These are phyloP conservation scores for Mortierella sp. DNA, from an alignment of 371 early-diverging fungal species.

Conservation along the genomic window DNA sequence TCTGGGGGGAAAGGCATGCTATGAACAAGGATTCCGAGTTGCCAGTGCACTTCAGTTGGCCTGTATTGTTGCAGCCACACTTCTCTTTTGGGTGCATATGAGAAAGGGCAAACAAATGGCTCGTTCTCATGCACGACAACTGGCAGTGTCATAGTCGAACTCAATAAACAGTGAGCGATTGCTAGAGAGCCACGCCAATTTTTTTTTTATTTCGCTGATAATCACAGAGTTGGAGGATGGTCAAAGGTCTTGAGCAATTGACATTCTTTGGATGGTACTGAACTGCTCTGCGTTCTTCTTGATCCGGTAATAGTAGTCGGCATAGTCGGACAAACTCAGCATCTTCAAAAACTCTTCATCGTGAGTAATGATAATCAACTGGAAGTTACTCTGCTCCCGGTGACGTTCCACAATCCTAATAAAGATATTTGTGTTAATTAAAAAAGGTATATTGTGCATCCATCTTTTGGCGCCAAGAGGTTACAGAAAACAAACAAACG, in stretches of 20 bases:
- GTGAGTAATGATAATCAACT: constrained; percentile 99
- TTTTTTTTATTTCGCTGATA: not conserved
- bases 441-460: not conserved
- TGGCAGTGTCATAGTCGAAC: not conserved
- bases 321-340: constrained; percentile 81
- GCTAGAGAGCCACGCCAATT: not conserved
- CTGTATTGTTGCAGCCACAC: not conserved
- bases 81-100: constrained; percentile 13
- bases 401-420: constrained; percentile 58
- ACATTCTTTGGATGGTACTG: too few species aligned
- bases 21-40: constrained; percentile 6
- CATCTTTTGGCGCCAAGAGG: not conserved
- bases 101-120: not conserved
- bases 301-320: constrained; percentile 88
- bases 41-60: not conserved
- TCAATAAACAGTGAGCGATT: too few species aligned
- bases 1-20: constrained; percentile 1
- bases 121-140: not conserved
- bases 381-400: constrained; percentile 90
- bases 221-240: too few species aligned
- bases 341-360: constrained; percentile 97
- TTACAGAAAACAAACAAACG: not conserved
- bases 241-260: too few species aligned
- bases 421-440: constrained; percentile 69
- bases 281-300: constrained; percentile 71